Evolutionary conservation across 176 grass and related monocot species (phyloP).

Genomic region (Zea luxurians): DNA sequence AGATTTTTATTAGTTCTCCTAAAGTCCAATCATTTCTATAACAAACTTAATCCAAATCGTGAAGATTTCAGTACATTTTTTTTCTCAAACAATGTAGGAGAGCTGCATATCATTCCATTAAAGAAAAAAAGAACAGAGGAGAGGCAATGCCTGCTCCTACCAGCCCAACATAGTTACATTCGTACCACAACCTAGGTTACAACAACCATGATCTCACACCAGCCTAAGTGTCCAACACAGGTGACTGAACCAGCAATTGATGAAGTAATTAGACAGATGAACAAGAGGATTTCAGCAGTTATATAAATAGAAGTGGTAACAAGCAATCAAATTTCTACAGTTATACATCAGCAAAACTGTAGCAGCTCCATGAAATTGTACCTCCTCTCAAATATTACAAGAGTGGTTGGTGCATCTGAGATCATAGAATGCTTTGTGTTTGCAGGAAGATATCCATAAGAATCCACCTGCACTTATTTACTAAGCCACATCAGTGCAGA

Average conservation of each 20-base stretch:
- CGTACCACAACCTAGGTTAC: neutral
- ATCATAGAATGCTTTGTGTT: conserved; percentile 68
- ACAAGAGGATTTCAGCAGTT: conserved; percentile 16
- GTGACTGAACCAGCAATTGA: neutral
- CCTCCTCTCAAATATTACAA: conserved; percentile 87
- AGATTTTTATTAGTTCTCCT: neutral
- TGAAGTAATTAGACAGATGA: neutral
- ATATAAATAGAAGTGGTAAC: neutral
- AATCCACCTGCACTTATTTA: conserved; percentile 68
- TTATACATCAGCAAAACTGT: conserved; percentile 20
- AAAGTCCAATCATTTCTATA: neutral
- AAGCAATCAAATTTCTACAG: neutral
- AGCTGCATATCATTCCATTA: neutral
- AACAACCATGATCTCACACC: neutral
- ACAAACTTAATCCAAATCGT: conserved; percentile 24
- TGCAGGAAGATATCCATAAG: conserved; percentile 91
- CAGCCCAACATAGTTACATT: neutral
- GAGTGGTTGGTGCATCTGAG: conserved; percentile 53
- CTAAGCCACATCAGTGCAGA: conserved; percentile 18
- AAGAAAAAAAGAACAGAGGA: neutral
- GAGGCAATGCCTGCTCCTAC: neutral
- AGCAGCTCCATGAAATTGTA: conserved; percentile 34
- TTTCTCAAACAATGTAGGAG: neutral
- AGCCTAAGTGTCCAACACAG: neutral
- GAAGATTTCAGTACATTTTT: conserved; percentile 9